A percentile compares a stretch with the other conserved stretches of the same genome.
These are phyloP conservation scores for Aristolochia fimbriata DNA, from an alignment of 164 flowering plant species.

Conservation along the genomic window DNA sequence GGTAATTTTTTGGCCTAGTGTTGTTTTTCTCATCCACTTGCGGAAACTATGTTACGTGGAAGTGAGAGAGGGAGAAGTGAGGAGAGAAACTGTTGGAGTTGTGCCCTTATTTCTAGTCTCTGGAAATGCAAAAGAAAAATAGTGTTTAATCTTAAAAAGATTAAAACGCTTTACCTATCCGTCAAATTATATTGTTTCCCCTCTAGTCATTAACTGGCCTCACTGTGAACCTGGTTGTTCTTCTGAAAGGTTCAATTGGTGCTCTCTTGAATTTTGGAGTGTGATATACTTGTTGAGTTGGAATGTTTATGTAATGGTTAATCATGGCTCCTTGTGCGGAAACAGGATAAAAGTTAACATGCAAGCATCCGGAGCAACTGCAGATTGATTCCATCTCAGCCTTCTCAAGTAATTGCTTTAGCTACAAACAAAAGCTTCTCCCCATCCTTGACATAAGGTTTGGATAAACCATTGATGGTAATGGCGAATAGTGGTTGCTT, in stretches of 20 bases:
- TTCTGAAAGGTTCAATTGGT: neutral
- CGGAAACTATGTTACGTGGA: neutral
- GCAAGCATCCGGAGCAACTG: slow-evolving; percentile 45
- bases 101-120: too few relatives aligned
- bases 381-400: slow-evolving; percentile 9
- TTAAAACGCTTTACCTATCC: too few relatives aligned
- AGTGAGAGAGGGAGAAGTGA: neutral
- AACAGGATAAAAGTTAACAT: slow-evolving; percentile 82
- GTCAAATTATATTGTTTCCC: neutral
- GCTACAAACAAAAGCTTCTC: too few relatives aligned
- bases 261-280: neutral
- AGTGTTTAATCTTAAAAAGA: too few relatives aligned
- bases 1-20: slow-evolving; percentile 28
- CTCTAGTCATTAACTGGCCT: neutral
- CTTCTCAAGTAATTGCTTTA: slow-evolving; percentile 7
- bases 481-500: too few relatives aligned
- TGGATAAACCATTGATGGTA: too few relatives aligned
- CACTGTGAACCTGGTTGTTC: neutral
- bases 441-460: too few relatives aligned
- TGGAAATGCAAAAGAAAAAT: too few relatives aligned
- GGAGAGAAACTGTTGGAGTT: neutral
- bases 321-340: slow-evolving; percentile 1
- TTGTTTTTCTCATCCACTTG: too few relatives aligned
- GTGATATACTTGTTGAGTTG: neutral
- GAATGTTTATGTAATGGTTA: neutral